Evolutionary conservation across 169 alveolate species (phyloP), one percentile per base, ranked within the genome.

Genomic region (Plasmodium gonderi): DNA sequence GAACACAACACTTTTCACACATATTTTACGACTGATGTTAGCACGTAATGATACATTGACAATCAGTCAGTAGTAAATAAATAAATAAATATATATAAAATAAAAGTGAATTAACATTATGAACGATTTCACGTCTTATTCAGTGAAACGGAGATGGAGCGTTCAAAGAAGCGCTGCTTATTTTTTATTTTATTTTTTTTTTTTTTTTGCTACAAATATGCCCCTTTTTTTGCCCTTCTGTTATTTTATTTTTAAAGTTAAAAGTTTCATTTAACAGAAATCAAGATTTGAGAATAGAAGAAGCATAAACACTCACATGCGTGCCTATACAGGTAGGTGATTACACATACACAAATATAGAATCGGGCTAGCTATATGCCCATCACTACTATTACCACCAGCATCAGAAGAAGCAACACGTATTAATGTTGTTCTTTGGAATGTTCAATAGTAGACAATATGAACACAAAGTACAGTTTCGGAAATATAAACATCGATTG

Each of bases 401-500:
- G n/a, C n/a, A n/a, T n/a, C n/a, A n/a, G n/a, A n/a, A n/a, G n/a
- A n/a, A n/a, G n/a, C n/a, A n/a, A n/a, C n/a, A n/a, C n/a, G n/a
- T n/a, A n/a, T n/a, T 69, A 60, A n/a, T 14, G 72, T 11, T 60
- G 36, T 60, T 60, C 72, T 20, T 23, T 36, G 12, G 7, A 60
- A 20, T 0, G 72, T 23, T 11, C 72, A 4, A 6, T 36, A 60
- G 72, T 60, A 40, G 67, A 29, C 72, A 80, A 47, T 40, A 80
- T 80, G 91, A 80, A 65, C 51, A 65, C 64, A 31, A 75, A 20
- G 36, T 65, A 29, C 54, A 80, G 17, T 65, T 80, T n/a, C 51
- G 74, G 49, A 40, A 64, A 65, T 29, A 23, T 65, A 36, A 80
- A 65, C 64, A 67, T 80, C 36, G 47, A 80, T 29, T 80, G 67